A percentile compares a stretch with the other conserved stretches of the same genome.
Conservation (phyloP, 2,329 filamentous ascomycete genomes). For the Drechslera avenae region DNA sequence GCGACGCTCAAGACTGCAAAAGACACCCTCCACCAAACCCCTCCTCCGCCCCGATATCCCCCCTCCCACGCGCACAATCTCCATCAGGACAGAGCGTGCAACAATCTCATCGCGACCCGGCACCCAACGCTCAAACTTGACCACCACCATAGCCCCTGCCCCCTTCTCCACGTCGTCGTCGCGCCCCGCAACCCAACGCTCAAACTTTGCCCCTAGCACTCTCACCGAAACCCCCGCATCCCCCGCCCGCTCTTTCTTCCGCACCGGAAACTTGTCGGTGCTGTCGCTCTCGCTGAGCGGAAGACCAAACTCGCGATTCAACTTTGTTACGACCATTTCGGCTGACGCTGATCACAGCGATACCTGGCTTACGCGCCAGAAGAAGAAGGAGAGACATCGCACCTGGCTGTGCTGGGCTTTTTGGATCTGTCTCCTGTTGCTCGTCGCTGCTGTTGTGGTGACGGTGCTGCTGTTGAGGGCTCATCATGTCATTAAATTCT, state of each 20-base stretch:
- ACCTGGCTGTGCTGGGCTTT: slow-evolving; percentile 57
- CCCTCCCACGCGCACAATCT: not conserved
- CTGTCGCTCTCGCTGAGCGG: slow-evolving; percentile 32
- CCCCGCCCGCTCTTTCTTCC: slow-evolving; percentile 10
- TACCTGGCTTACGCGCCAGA: slow-evolving; percentile 60
- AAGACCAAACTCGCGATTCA: slow-evolving; percentile 34
- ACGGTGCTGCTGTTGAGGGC: slow-evolving; percentile 53
- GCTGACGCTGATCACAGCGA: slow-evolving; percentile 49
- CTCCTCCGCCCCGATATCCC: slow-evolving; percentile 8
- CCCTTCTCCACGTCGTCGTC: not conserved
- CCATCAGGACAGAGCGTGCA: not conserved
- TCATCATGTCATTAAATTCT: slow-evolving; percentile 26
- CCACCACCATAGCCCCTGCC: not conserved
- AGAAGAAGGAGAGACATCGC: slow-evolving; percentile 54
- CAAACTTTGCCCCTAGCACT: not conserved
- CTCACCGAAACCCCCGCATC: not conserved
- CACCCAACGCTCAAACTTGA: not conserved
- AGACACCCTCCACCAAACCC: slow-evolving; percentile 17
- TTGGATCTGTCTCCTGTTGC: slow-evolving; percentile 54
- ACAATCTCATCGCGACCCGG: not conserved
- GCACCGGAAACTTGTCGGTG: slow-evolving; percentile 26
- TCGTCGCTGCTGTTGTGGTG: slow-evolving; percentile 53
- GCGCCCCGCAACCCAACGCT: not conserved
- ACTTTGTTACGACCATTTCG: slow-evolving; percentile 41
- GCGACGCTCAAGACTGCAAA: slow-evolving; percentile 13